Evolutionary conservation across 257 asterid species (phyloP).

Genomic region (Mentha longifolia): DNA sequence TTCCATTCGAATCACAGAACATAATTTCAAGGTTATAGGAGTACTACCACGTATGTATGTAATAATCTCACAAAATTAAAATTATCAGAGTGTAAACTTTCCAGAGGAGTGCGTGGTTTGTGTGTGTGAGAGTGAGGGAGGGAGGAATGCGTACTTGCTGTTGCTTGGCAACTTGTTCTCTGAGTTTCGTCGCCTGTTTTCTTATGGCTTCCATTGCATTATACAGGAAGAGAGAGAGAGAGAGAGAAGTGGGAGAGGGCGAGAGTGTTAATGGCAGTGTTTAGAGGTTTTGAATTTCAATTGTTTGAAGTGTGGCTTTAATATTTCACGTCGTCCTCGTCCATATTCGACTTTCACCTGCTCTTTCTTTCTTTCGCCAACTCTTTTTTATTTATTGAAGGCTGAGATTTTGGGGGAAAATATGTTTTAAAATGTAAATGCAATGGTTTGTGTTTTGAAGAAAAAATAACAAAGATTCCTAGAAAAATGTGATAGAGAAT

Average conservation of each 20-base stretch:
- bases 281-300: slow-evolving; percentile 33
- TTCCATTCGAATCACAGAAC: background rate
- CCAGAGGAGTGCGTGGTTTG: background rate
- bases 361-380: too few species aligned
- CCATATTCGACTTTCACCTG: slow-evolving; percentile 14
- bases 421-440: too few species aligned
- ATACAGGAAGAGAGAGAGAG: background rate
- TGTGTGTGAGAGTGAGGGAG: slow-evolving; percentile 17
- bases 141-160: slow-evolving; percentile 53
- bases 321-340: background rate
- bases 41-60: background rate
- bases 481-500: too few species aligned
- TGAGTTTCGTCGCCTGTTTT: slow-evolving; percentile 77
- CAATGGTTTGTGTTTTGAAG: too few species aligned
- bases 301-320: background rate
- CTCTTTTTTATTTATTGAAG: too few species aligned
- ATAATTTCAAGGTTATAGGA: background rate
- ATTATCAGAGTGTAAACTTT: slow-evolving; percentile 7
- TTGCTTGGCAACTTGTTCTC: slow-evolving; percentile 78
- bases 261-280: slow-evolving; percentile 2
- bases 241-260: slow-evolving; percentile 14
- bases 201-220: slow-evolving; percentile 66
- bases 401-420: too few species aligned
- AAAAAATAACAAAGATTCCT: too few species aligned
- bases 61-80: slow-evolving; percentile 7